Evolutionary conservation across 2,329 filamentous ascomycete genomes (phyloP), one percentile per base, ranked within the genome.

Genomic region (Verticillium zaregamsianum): DNA sequence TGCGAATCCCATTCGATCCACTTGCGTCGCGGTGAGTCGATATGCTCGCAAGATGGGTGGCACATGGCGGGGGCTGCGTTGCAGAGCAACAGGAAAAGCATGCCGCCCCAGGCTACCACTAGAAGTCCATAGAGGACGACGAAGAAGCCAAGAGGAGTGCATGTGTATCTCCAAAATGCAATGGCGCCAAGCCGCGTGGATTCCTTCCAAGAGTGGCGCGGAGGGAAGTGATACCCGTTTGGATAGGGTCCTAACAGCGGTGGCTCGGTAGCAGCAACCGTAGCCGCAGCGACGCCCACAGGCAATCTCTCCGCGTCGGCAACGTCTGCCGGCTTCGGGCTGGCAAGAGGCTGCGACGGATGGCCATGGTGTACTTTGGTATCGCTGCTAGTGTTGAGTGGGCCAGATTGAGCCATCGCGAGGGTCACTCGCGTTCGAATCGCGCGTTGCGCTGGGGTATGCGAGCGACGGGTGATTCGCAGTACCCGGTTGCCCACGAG

Each of bases 1-100:
- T 96, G 92, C 1, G 89, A 91, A 72, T 93, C 90, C 68, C 86
- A 89, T 75, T 97, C 92, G 66, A 97, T 86, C 92, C 93, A 96
- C 63, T 88, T 88, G 23, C 90, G 82, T n/a, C 92, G 86, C 2
- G 91, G 87, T 0, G 90, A 92, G 69, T 92, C 79, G 71, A 92
- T 88, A 66, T 90, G 81, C 70, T 91, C 82, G 77, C 91, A 94
- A 39, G 79, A 79, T 0, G 83, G 88, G 67, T 81, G 72, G 78
- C 91, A 92, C 90, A 92, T 92, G 63, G 86, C 86, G 7, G 89
- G 88, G 2, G 86, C 79, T 61, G 83, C 91, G 69, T 92, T 91
- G 78, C 88, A 90, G 31, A 96, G 85, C 2, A 97, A 80, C 20
- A 96, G 79, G 76, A 96, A 96, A 37, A 96, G 82, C 92, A 96